phyloP scores from a whole-genome alignment of 23 red algal genomes.

The Porphyridium purpureum region DNA sequence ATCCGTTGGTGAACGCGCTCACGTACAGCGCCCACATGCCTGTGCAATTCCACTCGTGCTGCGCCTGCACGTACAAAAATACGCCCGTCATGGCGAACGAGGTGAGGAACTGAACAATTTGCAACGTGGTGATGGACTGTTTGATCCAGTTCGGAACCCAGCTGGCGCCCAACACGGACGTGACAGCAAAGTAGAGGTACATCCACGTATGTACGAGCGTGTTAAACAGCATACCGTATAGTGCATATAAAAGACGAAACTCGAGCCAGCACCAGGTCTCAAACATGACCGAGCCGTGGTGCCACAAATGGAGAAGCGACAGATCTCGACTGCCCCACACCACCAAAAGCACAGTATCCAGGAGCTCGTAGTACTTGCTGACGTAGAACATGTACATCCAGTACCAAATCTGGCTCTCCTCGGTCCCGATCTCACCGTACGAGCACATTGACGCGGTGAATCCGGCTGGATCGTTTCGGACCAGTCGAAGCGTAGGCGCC shows the following conservation, averaged over 20 bases:
- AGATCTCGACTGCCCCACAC: constrained; percentile 29
- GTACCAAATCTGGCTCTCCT: constrained; percentile 2
- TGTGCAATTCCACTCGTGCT: constrained; percentile 1
- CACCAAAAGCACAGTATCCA: constrained; percentile 78
- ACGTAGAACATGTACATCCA: constrained; percentile 89
- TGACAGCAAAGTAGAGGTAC: constrained; percentile 68
- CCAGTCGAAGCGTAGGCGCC: background rate
- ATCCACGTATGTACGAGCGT: constrained; percentile 78
- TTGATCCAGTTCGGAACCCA: background rate
- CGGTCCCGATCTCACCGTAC: too few relatives aligned
- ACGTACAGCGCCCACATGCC: constrained; percentile 52
- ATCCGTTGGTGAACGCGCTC: constrained; percentile 40
- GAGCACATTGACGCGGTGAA: too few relatives aligned
- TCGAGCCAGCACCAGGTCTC: constrained; percentile 71
- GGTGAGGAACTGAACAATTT: constrained; percentile 88
- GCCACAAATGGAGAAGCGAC: constrained; percentile 82
- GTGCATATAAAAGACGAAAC: constrained; percentile 10
- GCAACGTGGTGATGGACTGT: constrained; percentile 47
- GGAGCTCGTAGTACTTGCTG: constrained; percentile 78
- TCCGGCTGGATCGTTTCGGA: too few relatives aligned
- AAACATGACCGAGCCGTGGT: constrained; percentile 65
- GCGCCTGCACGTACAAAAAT: constrained; percentile 11
- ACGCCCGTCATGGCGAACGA: constrained; percentile 61
- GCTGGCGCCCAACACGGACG: constrained; percentile 8
- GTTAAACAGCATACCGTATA: constrained; percentile 76